Percentiles rank a stretch among this genome's conserved stretches.
Conservation (phyloP, 176 grass and related monocot genomes). For the Cenchrus americanus region DNA sequence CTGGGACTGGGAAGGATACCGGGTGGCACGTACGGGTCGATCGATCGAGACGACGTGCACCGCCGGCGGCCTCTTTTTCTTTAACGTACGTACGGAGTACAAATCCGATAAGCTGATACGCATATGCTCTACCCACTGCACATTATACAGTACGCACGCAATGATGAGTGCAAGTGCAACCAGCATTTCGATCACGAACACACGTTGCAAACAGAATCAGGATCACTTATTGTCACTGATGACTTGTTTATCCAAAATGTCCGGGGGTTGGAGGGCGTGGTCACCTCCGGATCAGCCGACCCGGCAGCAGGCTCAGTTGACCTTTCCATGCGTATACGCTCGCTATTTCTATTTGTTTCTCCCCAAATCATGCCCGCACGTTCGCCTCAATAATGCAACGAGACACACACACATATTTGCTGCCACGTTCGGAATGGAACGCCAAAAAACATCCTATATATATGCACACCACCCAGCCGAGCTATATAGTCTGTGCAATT, state of each 20-base stretch:
- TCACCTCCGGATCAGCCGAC: slow-evolving; percentile 21
- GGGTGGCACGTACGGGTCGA: background rate
- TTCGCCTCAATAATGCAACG: slow-evolving; percentile 20
- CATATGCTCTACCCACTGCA: background rate
- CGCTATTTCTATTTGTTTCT: background rate
- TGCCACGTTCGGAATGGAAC: slow-evolving; percentile 44
- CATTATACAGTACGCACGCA: background rate
- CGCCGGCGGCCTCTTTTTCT: background rate
- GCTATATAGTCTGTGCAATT: background rate
- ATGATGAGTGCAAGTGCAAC: background rate
- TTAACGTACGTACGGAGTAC: background rate
- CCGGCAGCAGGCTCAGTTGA: slow-evolving; percentile 8
- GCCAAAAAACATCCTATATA: slow-evolving; percentile 29
- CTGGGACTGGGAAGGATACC: background rate
- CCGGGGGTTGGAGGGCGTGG: background rate
- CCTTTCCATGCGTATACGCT: background rate
- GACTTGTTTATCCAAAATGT: slow-evolving; percentile 4
- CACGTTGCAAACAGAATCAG: background rate
- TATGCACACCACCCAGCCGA: background rate
- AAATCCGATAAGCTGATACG: background rate
- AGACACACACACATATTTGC: slow-evolving; percentile 33
- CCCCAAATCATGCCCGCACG: slow-evolving; percentile 13
- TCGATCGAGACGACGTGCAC: background rate
- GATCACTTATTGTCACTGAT: background rate
- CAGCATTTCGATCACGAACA: background rate